These are phyloP conservation scores for Phialocephala subalpina DNA, from an alignment of 2,329 filamentous ascomycete species.

Conservation along the genomic window DNA sequence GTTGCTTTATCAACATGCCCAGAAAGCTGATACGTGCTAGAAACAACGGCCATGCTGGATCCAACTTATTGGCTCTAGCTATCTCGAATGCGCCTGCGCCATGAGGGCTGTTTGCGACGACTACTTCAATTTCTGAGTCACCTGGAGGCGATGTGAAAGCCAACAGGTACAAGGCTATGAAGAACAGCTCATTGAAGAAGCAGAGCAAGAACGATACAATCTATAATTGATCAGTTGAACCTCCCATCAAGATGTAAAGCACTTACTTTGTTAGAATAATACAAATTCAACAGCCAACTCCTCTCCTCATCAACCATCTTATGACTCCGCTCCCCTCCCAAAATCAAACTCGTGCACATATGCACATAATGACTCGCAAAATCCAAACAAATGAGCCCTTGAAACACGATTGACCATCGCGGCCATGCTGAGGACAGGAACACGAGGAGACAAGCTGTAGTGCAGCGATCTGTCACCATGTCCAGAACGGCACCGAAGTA, in stretches of 20 bases:
- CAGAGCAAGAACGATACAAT: slow-evolving; percentile 91
- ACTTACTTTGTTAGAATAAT: slow-evolving; percentile 95
- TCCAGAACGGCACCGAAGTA: slow-evolving; percentile 96
- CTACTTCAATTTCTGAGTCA: slow-evolving; percentile 68
- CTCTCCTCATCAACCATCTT: slow-evolving; percentile 91
- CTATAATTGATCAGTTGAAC: slow-evolving; percentile 54
- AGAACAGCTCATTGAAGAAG: slow-evolving; percentile 92
- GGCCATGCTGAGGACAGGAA: slow-evolving; percentile 96
- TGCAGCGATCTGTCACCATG: slow-evolving; percentile 99
- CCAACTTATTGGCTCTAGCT: slow-evolving; percentile 92
- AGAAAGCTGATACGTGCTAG: slow-evolving; percentile 82
- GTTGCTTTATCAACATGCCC: slow-evolving; percentile 90
- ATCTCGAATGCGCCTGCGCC: slow-evolving; percentile 92
- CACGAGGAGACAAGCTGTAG: slow-evolving; percentile 91
- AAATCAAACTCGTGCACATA: slow-evolving; percentile 94
- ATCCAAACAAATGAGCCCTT: slow-evolving; percentile 90
- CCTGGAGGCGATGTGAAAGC: slow-evolving; percentile 88
- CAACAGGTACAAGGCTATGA: slow-evolving; percentile 96
- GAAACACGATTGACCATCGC: slow-evolving; percentile 92
- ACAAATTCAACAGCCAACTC: slow-evolving; percentile 90
- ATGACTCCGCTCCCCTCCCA: slow-evolving; percentile 86
- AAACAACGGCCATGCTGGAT: slow-evolving; percentile 79
- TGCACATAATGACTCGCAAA: slow-evolving; percentile 98
- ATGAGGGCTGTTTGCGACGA: slow-evolving; percentile 87
- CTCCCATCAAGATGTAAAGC: slow-evolving; percentile 15